Evolutionary conservation across 805 yeast genomes (phyloP).

Genomic region (Brettanomyces custersianus): DNA sequence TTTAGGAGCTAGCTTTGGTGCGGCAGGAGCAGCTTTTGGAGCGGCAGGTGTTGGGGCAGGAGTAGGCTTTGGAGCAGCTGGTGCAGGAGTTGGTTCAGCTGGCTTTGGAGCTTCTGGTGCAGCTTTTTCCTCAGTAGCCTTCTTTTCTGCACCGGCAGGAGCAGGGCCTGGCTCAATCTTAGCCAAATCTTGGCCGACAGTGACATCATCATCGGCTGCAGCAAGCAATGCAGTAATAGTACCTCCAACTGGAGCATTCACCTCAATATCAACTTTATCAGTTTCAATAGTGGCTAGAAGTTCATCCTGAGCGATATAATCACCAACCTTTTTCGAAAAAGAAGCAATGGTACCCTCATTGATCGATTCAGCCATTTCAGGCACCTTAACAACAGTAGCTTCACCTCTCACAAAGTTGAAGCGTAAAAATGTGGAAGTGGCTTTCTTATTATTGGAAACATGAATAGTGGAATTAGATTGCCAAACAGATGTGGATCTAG

Average conservation of each 20-base stretch:
- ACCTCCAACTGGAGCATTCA: constrained; percentile 89
- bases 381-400: constrained; percentile 66
- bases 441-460: background rate
- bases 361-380: constrained; percentile 97
- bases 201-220: constrained; percentile 83
- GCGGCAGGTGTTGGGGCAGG: constrained; percentile 19
- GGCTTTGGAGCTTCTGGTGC: constrained; percentile 21
- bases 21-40: constrained; percentile 13
- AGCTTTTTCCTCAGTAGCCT: constrained; percentile 8
- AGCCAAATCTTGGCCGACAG: constrained; percentile 88
- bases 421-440: background rate
- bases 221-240: constrained; percentile 78
- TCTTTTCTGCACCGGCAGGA: constrained; percentile 48
- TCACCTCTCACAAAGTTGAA: constrained; percentile 19
- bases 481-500: too few relatives aligned
- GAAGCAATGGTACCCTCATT: constrained; percentile 88
- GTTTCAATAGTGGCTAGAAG: constrained; percentile 95
- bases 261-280: constrained; percentile 96
- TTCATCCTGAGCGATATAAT: constrained; percentile 78
- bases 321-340: constrained; percentile 72
- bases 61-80: constrained; percentile 24
- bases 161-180: constrained; percentile 75
- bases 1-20: constrained; percentile 19
- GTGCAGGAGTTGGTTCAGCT: constrained; percentile 16
- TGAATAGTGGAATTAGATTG: background rate